These are phyloP conservation scores for Yamadazyma atlantica DNA, from an alignment of 1,139 yeast genomes.

Conservation along the genomic window DNA sequence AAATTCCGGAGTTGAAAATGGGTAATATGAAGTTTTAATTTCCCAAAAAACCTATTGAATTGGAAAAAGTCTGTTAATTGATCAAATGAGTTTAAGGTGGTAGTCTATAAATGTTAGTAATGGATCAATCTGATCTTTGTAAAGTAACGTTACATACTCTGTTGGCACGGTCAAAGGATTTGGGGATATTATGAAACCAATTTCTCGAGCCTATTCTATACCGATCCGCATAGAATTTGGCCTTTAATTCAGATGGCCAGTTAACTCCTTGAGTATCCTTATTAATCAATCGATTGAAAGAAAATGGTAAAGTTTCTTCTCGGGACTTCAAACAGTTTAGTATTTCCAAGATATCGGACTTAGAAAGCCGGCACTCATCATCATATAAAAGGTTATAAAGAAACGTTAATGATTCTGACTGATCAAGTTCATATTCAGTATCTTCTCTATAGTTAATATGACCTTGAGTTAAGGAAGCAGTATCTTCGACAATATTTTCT, in stretches of 20 bases:
- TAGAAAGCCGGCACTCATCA: constrained; percentile 32
- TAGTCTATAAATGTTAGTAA: constrained; percentile 18
- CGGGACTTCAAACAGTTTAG: constrained; percentile 37
- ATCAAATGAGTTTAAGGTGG: constrained; percentile 21
- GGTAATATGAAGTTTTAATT: constrained; percentile 48
- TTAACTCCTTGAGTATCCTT: constrained; percentile 37
- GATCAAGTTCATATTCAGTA: constrained; percentile 41
- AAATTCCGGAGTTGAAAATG: constrained; percentile 60
- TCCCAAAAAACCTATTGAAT: constrained; percentile 43
- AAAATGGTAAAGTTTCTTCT: constrained; percentile 36
- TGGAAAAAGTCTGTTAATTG: constrained; percentile 34
- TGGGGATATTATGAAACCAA: constrained; percentile 43
- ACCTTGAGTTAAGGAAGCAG: background rate
- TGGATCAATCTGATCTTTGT: background rate
- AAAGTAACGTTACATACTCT: constrained; percentile 28
- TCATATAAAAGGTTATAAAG: constrained; percentile 42
- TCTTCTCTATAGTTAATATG: constrained; percentile 8
- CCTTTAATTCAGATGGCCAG: constrained; percentile 35
- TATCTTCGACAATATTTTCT: constrained; percentile 1
- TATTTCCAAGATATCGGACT: constrained; percentile 37
- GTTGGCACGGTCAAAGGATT: constrained; percentile 31
- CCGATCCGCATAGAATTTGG: constrained; percentile 35
- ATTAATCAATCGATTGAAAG: constrained; percentile 11
- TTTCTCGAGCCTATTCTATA: constrained; percentile 32
- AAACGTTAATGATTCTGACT: constrained; percentile 42